Conservation (phyloP, 352 stramenopile species). For the Labyrinthula sp. region DNA sequence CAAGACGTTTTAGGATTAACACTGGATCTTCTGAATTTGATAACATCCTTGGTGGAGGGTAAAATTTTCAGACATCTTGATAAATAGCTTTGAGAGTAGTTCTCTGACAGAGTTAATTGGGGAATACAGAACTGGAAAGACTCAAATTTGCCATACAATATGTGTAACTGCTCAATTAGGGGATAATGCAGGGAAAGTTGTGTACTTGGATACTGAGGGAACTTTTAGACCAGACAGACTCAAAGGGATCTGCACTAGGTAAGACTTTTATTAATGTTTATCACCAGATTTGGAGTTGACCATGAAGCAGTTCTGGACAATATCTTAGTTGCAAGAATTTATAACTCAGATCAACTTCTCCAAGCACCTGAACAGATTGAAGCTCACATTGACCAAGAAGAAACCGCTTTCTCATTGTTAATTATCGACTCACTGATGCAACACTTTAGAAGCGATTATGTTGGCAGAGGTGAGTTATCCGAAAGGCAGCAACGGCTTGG, state of each 20-base stretch:
- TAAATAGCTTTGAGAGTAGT: conserved; percentile 90
- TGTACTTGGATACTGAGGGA: conserved; percentile 59
- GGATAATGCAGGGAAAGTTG: conserved; percentile 47
- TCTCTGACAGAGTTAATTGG: conserved; percentile 95
- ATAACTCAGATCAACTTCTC: conserved; percentile 62
- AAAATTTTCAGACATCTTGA: too few species aligned
- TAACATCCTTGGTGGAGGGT: conserved; percentile 57
- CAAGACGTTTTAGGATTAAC: conserved; percentile 78
- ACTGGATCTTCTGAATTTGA: conserved; percentile 68
- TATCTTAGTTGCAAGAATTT: conserved; percentile 63
- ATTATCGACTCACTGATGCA: conserved; percentile 71
- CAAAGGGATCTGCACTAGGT: conserved; percentile 37
- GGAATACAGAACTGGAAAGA: conserved; percentile 85
- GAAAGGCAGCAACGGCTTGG: conserved; percentile 68
- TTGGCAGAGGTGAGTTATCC: conserved; percentile 51
- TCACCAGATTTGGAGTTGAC: conserved; percentile 43
- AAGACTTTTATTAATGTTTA: conserved; percentile 24
- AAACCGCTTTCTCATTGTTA: conserved; percentile 49
- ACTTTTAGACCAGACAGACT: conserved; percentile 57
- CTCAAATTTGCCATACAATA: conserved; percentile 68
- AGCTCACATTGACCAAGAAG: conserved; percentile 37
- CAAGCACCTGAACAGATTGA: conserved; percentile 42
- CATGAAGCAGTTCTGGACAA: conserved; percentile 68
- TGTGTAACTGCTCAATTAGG: conserved; percentile 55
- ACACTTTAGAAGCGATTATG: conserved; percentile 64